A percentile compares a stretch with the other conserved stretches of the same genome.
Conservation (phyloP, 202 grass and related monocot genomes). For the Schoenoplectus tabernaemontani region DNA sequence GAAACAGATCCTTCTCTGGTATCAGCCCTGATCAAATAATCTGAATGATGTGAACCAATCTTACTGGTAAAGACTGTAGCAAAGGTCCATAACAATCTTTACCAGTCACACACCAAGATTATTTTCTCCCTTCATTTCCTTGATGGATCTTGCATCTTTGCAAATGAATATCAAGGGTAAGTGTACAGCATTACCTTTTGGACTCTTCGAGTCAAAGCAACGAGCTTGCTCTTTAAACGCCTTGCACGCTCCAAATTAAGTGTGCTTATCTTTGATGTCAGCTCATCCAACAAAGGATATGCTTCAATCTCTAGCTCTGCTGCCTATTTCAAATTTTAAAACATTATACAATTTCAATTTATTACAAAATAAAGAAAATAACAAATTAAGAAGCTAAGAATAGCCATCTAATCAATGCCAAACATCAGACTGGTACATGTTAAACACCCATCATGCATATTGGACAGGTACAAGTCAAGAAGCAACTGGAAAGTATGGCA, state of each 20-base stretch:
- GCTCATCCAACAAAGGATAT: constrained; percentile 79
- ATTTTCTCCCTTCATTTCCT: not conserved
- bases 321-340: constrained; percentile 38
- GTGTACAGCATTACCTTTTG: constrained; percentile 58
- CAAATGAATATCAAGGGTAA: not conserved
- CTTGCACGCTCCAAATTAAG: constrained; percentile 70
- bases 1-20: not conserved
- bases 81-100: not conserved
- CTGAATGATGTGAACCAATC: not conserved
- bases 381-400: not conserved
- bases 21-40: not conserved
- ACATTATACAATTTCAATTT: not conserved
- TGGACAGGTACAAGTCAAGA: not conserved
- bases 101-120: not conserved
- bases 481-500: not conserved
- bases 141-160: not conserved
- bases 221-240: constrained; percentile 80
- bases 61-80: constrained; percentile 12
- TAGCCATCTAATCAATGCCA: not conserved
- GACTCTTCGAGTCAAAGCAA: constrained; percentile 78
- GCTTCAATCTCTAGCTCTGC: constrained; percentile 74
- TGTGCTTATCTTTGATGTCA: constrained; percentile 66
- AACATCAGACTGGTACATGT: not conserved
- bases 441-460: not conserved
- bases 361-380: not conserved